phyloP scores from a whole-genome alignment of 176 grass and related monocot species.

The Oryza meridionalis region DNA sequence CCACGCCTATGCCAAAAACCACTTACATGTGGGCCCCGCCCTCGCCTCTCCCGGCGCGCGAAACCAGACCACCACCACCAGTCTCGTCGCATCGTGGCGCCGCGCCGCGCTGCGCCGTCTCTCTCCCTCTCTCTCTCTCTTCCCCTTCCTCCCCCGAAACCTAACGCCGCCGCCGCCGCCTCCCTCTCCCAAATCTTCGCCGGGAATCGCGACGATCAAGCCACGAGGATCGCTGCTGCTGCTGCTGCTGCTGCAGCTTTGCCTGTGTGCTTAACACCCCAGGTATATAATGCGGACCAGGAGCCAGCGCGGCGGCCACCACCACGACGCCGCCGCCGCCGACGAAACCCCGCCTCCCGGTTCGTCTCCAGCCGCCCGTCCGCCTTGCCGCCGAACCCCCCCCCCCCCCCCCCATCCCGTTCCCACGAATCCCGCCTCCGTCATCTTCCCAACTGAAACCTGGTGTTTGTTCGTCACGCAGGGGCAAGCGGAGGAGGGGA shows the following conservation, averaged over 20 bases:
- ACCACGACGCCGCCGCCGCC: neutral
- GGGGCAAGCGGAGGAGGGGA: constrained; percentile 10
- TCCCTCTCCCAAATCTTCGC: neutral
- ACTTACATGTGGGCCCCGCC: neutral
- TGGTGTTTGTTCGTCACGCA: neutral
- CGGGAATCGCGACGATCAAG: constrained; percentile 6
- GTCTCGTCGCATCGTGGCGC: neutral
- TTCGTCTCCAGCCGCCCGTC: neutral
- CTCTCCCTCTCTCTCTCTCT: neutral
- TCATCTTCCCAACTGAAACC: neutral
- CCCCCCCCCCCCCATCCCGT: neutral
- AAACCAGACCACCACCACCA: constrained; percentile 3
- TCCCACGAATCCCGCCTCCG: neutral
- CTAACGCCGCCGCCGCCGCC: constrained; percentile 15
- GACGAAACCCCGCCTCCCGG: constrained; percentile 24
- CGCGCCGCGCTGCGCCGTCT: no score
- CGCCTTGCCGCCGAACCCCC: no score
- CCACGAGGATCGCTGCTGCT: neutral
- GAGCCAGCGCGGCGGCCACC: constrained; percentile 42
- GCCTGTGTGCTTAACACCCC: no score
- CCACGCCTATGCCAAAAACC: neutral
- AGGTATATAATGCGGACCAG: constrained; percentile 50
- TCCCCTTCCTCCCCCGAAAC: constrained; percentile 21
- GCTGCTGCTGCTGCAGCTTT: neutral
- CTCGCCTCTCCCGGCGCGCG: constrained; percentile 35